phyloP scores from a whole-genome alignment of 2,329 filamentous ascomycete genomes.

The Plenodomus tracheiphilus region DNA sequence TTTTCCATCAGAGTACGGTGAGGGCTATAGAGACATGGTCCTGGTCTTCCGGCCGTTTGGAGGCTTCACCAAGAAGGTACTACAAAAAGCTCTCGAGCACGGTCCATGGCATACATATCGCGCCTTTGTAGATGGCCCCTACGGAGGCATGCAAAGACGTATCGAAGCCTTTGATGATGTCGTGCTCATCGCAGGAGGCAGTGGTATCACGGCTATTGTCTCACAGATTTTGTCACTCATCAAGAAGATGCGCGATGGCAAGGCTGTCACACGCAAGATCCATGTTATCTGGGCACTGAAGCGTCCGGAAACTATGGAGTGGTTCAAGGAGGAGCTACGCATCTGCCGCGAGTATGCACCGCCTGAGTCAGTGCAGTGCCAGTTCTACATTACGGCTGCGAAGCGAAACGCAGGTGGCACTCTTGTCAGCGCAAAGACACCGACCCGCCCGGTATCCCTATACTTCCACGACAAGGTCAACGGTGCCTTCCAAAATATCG shows the following conservation, averaged over 20 bases:
- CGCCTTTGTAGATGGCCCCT: constrained; percentile 90
- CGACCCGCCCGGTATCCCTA: constrained; percentile 66
- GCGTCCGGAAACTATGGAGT: constrained; percentile 90
- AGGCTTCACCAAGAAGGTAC: constrained; percentile 83
- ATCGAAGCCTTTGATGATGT: constrained; percentile 92
- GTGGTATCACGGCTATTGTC: constrained; percentile 90
- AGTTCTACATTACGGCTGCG: constrained; percentile 89
- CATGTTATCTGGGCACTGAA: constrained; percentile 95
- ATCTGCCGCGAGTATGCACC: constrained; percentile 91
- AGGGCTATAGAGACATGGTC: constrained; percentile 84
- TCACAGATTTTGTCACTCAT: constrained; percentile 92
- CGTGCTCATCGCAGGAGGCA: constrained; percentile 89
- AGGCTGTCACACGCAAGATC: constrained; percentile 87
- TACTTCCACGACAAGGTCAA: constrained; percentile 85
- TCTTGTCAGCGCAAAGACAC: constrained; percentile 56
- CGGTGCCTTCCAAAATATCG: constrained; percentile 83
- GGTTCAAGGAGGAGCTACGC: constrained; percentile 93
- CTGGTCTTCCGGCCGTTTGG: constrained; percentile 90
- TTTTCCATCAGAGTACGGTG: constrained; percentile 88
- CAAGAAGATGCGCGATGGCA: constrained; percentile 92
- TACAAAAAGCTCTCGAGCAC: constrained; percentile 81
- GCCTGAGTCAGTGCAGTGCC: constrained; percentile 84
- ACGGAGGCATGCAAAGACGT: constrained; percentile 89
- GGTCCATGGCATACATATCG: constrained; percentile 91
- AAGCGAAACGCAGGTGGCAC: constrained; percentile 59